Evolutionary conservation across 2,329 filamentous ascomycete genomes (phyloP).

Genomic region (Alternaria gansuensis): DNA sequence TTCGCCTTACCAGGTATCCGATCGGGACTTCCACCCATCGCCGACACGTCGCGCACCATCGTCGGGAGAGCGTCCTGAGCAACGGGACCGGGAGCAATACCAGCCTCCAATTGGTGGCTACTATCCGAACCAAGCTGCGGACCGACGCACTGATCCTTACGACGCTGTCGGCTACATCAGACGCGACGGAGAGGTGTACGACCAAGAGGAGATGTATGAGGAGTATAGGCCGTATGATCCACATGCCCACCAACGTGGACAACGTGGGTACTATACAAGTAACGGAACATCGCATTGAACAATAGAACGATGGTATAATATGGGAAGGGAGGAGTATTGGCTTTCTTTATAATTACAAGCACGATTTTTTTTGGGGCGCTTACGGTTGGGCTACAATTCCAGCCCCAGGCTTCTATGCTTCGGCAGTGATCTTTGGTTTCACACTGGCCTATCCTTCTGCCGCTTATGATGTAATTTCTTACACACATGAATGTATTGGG

Average conservation of each 20-base stretch:
- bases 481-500: background rate
- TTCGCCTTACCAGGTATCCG: accelerated
- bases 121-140: background rate
- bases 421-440: background rate
- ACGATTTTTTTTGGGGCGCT: background rate
- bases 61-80: too few species aligned
- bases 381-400: background rate
- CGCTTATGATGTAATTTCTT: background rate
- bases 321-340: background rate
- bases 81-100: background rate
- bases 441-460: background rate
- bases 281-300: background rate
- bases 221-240: slow-evolving; percentile 3
- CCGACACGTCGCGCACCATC: background rate
- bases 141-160: slow-evolving; percentile 5
- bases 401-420: background rate
- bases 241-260: background rate
- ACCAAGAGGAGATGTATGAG: slow-evolving; percentile 1
- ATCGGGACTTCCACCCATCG: background rate
- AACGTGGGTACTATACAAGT: background rate
- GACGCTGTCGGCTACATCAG: slow-evolving; percentile 6
- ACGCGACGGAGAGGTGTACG: slow-evolving; percentile 6
- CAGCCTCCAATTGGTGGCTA: background rate
- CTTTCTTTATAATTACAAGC: background rate
- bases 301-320: background rate